A percentile compares a stretch with the other conserved stretches of the same genome.
Conservation (phyloP, 768 basidiomycete genomes). For the Tylopilus plumbeoviolaceoides region DNA sequence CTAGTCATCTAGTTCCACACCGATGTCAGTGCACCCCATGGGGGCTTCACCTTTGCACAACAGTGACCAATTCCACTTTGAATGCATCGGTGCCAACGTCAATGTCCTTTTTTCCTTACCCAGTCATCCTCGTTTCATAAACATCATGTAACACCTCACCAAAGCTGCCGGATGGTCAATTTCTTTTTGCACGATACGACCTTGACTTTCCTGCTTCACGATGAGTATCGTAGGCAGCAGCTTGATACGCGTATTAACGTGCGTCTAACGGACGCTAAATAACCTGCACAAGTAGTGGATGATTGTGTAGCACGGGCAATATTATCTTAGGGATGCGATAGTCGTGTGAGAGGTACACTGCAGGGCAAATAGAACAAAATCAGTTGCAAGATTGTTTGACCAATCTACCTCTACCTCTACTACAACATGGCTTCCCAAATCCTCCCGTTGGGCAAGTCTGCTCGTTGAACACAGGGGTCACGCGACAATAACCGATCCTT, state of each 20-base stretch:
- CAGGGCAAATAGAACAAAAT: constrained; percentile 11
- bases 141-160: constrained; percentile 15
- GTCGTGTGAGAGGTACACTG: constrained; percentile 4
- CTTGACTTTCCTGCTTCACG: constrained; percentile 18
- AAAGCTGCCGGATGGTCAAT: constrained; percentile 9
- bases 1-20: constrained; percentile 62
- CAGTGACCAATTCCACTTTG: constrained; percentile 31
- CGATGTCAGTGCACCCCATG: constrained; percentile 84
- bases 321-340: constrained; percentile 22
- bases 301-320: constrained; percentile 16
- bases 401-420: background rate
- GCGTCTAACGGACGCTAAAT: constrained; percentile 34
- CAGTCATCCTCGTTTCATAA: constrained; percentile 18
- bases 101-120: constrained; percentile 9
- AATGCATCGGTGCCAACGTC: background rate
- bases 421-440: constrained; percentile 83
- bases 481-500: background rate
- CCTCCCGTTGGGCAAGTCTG: constrained; percentile 72
- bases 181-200: constrained; percentile 9
- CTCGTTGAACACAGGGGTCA: background rate
- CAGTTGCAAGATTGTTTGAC: no score
- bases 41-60: constrained; percentile 93
- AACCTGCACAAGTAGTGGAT: constrained; percentile 18
- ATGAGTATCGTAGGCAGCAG: constrained; percentile 20
- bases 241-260: constrained; percentile 17